Base-by-base conservation (phyloP, 495 filamentous ascomycete species). In the Penicillium desertorum region DNA sequence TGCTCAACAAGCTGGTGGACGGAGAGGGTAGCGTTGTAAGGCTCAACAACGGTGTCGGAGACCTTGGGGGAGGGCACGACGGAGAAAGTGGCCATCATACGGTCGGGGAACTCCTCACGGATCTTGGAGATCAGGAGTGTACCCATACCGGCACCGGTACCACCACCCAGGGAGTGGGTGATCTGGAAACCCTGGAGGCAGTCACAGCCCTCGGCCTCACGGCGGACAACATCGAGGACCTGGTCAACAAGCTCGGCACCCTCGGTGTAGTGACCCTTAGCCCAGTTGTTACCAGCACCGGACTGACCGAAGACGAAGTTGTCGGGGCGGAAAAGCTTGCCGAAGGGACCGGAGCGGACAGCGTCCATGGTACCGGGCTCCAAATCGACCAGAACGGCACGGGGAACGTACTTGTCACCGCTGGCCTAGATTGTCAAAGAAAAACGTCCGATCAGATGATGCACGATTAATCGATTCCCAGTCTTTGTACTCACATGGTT, bases 121-220 rank as follows among this genome's bases (percentile, higher is more conserved):
- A 99, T 98, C 90, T 99, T 99, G 80, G 92, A 97, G 85, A 99
- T 98, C 76, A 99, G 77, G 70, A 99, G 85, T 46, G 94, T 99
- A 82, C 94, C 94, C 94, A 99, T 99, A 89, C 94, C 94, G 74
- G 94, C 94, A 88, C 94, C 94, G 71, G 94, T 99, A 87, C 94
- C 94, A 90, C 94, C 94, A 87, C 94, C 94, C 66, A 98, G 91
- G 45, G 94, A 99, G 87, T 99, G 94, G 72, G 94, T 99, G 82
- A 99, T 98, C 85, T 99, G 94, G 87, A 99, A 99, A 77, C 94
- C 94, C 82, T 99, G 94, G 64, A 99, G 91, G 83, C 94, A 99
- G 85, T 99, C 94, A 76, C 94, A 98, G 69, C 86, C 92, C 79
- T 99, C 94, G 64, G 95, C 94, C 83, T 99, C 94, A 69, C 94